Evolutionary conservation across 331 rosid species (phyloP).

Genomic region (Acacia concinna): DNA sequence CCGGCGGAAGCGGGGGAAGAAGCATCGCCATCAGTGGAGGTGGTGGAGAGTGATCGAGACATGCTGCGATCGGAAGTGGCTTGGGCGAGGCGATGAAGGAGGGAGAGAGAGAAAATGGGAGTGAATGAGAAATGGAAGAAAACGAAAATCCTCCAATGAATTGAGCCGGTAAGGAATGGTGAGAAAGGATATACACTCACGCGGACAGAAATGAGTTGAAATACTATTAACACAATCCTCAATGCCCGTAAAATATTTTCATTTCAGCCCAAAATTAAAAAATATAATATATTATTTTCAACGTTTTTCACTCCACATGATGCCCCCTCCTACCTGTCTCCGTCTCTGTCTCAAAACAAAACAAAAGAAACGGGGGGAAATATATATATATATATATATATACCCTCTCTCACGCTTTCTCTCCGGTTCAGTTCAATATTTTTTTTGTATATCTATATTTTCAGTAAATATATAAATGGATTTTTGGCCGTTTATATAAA

Average conservation of each 20-base stretch:
- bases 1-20: conserved; percentile 14
- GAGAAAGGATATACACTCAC: background rate
- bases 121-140: background rate
- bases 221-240: background rate
- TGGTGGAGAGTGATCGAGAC: conserved; percentile 29
- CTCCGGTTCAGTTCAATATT: no score
- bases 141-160: background rate
- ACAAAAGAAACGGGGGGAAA: no score
- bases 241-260: background rate
- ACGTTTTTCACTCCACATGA: background rate
- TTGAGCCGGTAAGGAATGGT: background rate
- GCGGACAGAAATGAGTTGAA: no score
- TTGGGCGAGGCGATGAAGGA: background rate
- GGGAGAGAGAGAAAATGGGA: background rate
- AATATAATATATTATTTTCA: no score
- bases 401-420: no score
- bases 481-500: no score
- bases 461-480: no score
- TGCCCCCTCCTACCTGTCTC: background rate
- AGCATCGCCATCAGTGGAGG: conserved; percentile 18
- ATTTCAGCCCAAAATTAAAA: no score
- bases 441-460: no score
- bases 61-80: conserved; percentile 24
- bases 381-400: no score
- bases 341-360: background rate